A percentile compares a stretch with the other conserved stretches of the same genome.
These are phyloP conservation scores for Malus asiatica DNA, from an alignment of 306 rosid genomes.

Conservation along the genomic window DNA sequence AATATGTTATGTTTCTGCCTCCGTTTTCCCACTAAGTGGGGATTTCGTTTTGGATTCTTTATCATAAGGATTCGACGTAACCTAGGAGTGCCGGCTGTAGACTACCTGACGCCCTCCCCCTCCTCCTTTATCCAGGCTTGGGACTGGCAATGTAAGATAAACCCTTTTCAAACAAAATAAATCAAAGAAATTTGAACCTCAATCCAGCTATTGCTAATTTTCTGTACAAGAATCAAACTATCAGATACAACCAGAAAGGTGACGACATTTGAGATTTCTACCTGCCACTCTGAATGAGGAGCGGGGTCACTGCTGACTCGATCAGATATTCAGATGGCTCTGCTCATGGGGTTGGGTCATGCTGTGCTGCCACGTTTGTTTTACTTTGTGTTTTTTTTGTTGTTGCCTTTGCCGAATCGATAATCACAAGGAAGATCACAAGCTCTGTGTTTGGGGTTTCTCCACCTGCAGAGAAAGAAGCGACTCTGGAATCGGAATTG, in stretches of 20 bases:
- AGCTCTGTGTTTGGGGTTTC: constrained; percentile 21
- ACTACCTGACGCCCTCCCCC: too few species aligned
- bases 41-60: too few species aligned
- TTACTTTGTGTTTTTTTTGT: too few species aligned
- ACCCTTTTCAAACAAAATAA: too few species aligned
- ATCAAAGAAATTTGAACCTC: neutral
- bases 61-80: too few species aligned
- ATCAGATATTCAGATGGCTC: neutral
- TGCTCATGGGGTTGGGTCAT: neutral
- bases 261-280: neutral
- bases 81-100: too few species aligned
- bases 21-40: too few species aligned
- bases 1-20: too few species aligned
- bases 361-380: too few species aligned
- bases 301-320: neutral
- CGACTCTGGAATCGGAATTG: constrained; percentile 18
- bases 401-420: constrained; percentile 25
- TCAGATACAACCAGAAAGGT: neutral
- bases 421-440: constrained; percentile 19
- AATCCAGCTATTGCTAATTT: neutral
- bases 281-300: neutral
- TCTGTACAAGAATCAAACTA: neutral
- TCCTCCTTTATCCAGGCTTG: too few species aligned
- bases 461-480: constrained; percentile 18
- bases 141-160: too few species aligned